Evolutionary conservation across 2,329 filamentous ascomycete species (phyloP), one percentile per base, ranked within the genome.

Genomic region (Diplocarpon rosae): DNA sequence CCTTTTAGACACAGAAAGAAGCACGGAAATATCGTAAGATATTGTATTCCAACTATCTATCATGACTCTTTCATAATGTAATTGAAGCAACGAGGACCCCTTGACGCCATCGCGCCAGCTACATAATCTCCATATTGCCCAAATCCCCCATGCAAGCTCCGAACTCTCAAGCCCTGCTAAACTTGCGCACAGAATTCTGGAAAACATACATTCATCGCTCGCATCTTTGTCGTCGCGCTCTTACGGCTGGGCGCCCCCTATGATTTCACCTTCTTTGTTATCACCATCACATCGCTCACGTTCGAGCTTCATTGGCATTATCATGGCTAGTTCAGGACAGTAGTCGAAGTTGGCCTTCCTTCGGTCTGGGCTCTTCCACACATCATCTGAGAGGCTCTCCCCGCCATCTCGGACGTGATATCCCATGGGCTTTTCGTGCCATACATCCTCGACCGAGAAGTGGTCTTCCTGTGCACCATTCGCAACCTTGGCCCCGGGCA

Each of bases 301-400:
- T 59, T 72, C 69, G 10, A 74, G 59, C 58, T 73, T 74, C 73
- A 77, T 76, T 34, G 71, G 67, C 65, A 76, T 66, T 46, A 75
- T 70, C 56, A 76, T 63, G 50, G 64, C 68, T 15, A 77, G 57
- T 57, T 77, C 73, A 1, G 73, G 74, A 49, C 74, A 77, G 59
- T 76, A 77, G 14, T 69, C 62, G 50, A 74, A 70, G 17, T 75
- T 72, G 42, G 65, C 58, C 51, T 68, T 64, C 29, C 73, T 63
- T 48, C 66, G 62, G 1, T 52, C 55, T 1, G 58, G 59, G 39
- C 69, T 59, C 46, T 65, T 65, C 73, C 73, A 76, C 13, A 75
- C 66, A 2, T 56, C 61, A 16, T 66, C 65, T 15, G 64, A 54
- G 3, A 75, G 58, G 16, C 59, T 50, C 3, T 46, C 54, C 34